Percentiles rank a stretch among this genome's conserved stretches.
Conservation (phyloP, 2,329 filamentous ascomycete genomes). For the Fusarium nurragi region DNA sequence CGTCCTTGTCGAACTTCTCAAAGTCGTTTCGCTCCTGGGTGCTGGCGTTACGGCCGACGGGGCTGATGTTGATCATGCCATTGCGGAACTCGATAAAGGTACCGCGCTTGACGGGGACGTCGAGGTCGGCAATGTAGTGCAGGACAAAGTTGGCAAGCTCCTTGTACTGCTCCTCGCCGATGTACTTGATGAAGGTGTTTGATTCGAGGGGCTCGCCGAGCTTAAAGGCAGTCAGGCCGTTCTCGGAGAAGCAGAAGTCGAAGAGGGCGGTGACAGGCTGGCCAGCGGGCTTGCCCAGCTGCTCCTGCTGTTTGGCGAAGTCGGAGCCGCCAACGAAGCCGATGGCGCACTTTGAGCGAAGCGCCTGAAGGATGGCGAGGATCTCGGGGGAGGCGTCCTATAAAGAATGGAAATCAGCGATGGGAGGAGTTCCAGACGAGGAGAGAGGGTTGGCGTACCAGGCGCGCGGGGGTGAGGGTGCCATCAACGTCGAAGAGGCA, state of each 20-base stretch:
- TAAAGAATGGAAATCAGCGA: not conserved
- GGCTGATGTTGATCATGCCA: slow-evolving; percentile 89
- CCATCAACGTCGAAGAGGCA: slow-evolving; percentile 96
- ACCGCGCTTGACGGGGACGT: slow-evolving; percentile 83
- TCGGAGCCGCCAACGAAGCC: slow-evolving; percentile 94
- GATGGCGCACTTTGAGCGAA: slow-evolving; percentile 89
- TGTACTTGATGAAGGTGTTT: slow-evolving; percentile 89
- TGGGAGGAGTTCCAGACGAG: not conserved
- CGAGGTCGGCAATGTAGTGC: slow-evolving; percentile 85
- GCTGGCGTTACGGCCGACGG: slow-evolving; percentile 87
- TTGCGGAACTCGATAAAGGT: slow-evolving; percentile 91
- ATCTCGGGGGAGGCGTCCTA: slow-evolving; percentile 81
- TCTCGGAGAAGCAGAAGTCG: slow-evolving; percentile 98
- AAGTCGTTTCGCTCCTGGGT: slow-evolving; percentile 83
- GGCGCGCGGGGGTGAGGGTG: slow-evolving; percentile 85
- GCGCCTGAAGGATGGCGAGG: slow-evolving; percentile 78
- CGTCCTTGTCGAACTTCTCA: slow-evolving; percentile 79
- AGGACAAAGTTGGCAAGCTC: slow-evolving; percentile 78
- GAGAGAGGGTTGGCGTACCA: slow-evolving; percentile 59
- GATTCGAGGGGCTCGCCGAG: slow-evolving; percentile 78
- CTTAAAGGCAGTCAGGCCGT: slow-evolving; percentile 91
- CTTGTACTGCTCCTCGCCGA: slow-evolving; percentile 87
- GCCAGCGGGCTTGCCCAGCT: slow-evolving; percentile 74
- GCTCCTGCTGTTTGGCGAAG: slow-evolving; percentile 93
- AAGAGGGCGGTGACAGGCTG: slow-evolving; percentile 83